A percentile compares a stretch with the other conserved stretches of the same genome.
phyloP scores from a whole-genome alignment of 768 basidiomycete genomes.

The Calocybe cyanea region DNA sequence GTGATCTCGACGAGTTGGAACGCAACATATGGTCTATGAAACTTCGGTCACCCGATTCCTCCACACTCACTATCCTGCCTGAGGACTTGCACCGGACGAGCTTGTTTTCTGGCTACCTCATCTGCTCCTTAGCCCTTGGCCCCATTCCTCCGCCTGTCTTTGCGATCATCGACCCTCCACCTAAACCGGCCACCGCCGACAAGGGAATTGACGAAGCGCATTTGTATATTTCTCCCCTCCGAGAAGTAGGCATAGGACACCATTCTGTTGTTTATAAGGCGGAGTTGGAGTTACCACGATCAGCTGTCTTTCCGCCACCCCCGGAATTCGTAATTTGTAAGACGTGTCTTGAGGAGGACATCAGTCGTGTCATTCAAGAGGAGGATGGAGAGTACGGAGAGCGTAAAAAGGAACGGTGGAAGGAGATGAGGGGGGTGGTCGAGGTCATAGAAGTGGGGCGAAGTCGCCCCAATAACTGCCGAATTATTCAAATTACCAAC shows the following conservation, averaged over 20 bases:
- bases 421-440: slow-evolving; percentile 10
- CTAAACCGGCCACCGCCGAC: too few relatives aligned
- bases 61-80: too few relatives aligned
- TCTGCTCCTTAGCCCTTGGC: too few relatives aligned
- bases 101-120: too few relatives aligned
- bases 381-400: slow-evolving; percentile 23
- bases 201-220: slow-evolving; percentile 34
- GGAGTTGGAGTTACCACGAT: slow-evolving; percentile 30
- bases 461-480: slow-evolving; percentile 1
- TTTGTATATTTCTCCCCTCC: slow-evolving; percentile 39
- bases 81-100: too few relatives aligned
- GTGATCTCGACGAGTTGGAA: too few relatives aligned
- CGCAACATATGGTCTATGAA: too few relatives aligned
- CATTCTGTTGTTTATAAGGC: slow-evolving; percentile 52
- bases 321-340: slow-evolving; percentile 28
- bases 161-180: too few relatives aligned
- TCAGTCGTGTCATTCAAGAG: slow-evolving; percentile 19
- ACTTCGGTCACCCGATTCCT: too few relatives aligned
- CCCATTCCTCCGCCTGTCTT: too few relatives aligned
- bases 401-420: slow-evolving; percentile 13
- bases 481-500: background rate
- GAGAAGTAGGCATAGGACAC: slow-evolving; percentile 40
- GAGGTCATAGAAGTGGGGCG: slow-evolving; percentile 1
- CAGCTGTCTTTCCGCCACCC: slow-evolving; percentile 5
- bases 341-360: slow-evolving; percentile 31